phyloP scores from a whole-genome alignment of 2,329 filamentous ascomycete genomes.

The Ophiostoma angusticollis region DNA sequence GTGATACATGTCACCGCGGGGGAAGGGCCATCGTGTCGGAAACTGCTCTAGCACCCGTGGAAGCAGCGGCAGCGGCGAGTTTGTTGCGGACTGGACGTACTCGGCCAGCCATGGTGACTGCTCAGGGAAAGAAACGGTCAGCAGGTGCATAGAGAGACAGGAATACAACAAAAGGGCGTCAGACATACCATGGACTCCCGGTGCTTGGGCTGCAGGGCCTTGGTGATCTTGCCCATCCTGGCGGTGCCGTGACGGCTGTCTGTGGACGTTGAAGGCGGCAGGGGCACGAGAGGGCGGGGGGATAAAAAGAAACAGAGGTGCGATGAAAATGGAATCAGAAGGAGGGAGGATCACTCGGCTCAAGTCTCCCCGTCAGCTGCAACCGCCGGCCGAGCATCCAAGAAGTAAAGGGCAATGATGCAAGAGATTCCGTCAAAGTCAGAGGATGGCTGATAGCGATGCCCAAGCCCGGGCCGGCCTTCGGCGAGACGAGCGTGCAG shows the following conservation, averaged over 20 bases:
- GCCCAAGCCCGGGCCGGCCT: no score
- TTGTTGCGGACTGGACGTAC: slow-evolving; percentile 61
- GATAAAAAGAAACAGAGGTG: neutral
- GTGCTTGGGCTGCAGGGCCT: slow-evolving; percentile 54
- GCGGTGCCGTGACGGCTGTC: slow-evolving; percentile 12
- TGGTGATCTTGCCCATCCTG: slow-evolving; percentile 58
- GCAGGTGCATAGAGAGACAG: slow-evolving; percentile 5
- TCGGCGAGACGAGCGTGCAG: slow-evolving; percentile 7
- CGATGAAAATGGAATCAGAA: neutral
- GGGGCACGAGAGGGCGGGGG: neutral
- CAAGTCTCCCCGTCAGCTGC: slow-evolving; percentile 7
- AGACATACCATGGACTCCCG: slow-evolving; percentile 51
- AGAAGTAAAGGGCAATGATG: neutral
- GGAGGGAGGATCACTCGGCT: slow-evolving; percentile 1
- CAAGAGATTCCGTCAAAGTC: no score
- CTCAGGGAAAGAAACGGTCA: slow-evolving; percentile 14
- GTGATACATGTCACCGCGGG: slow-evolving; percentile 90
- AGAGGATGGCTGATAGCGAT: neutral
- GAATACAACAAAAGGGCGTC: slow-evolving; percentile 8
- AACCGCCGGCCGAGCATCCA: slow-evolving; percentile 7
- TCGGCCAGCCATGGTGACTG: slow-evolving; percentile 83
- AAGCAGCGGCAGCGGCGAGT: slow-evolving; percentile 60
- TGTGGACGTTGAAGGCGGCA: neutral
- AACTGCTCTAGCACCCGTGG: slow-evolving; percentile 67
- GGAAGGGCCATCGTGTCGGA: slow-evolving; percentile 85